These are phyloP conservation scores for Beauveria sp. DNA, from an alignment of 2,329 filamentous ascomycete genomes.

Conservation along the genomic window DNA sequence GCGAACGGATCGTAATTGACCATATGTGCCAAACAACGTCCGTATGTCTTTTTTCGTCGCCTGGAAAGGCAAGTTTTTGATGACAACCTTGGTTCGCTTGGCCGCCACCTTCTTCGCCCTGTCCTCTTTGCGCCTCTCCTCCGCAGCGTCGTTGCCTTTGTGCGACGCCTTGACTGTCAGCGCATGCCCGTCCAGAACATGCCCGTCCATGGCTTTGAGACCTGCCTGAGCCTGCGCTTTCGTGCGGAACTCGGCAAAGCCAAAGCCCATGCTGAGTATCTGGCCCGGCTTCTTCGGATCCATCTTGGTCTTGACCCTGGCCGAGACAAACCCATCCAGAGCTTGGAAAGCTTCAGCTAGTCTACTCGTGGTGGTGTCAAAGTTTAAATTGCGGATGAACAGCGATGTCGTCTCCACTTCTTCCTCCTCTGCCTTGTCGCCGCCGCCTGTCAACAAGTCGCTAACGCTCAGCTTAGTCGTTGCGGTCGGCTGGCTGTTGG, in stretches of 20 bases:
- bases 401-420: conserved; percentile 65
- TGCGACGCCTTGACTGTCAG: conserved; percentile 81
- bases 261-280: conserved; percentile 92
- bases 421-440: conserved; percentile 43
- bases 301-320: conserved; percentile 84
- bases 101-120: conserved; percentile 70
- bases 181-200: conserved; percentile 79
- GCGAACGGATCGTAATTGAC: conserved; percentile 83
- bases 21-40: conserved; percentile 79
- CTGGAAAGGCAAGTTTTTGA: conserved; percentile 98
- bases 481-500: conserved; percentile 31
- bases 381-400: conserved; percentile 92
- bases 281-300: conserved; percentile 88
- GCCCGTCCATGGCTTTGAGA: conserved; percentile 77
- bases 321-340: conserved; percentile 81
- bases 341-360: conserved; percentile 72
- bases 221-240: conserved; percentile 74
- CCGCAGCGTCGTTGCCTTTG: conserved; percentile 77
- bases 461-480: conserved; percentile 58
- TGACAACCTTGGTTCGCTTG: conserved; percentile 82
- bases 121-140: conserved; percentile 78
- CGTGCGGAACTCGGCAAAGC: conserved; percentile 81
- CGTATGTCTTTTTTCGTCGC: conserved; percentile 88
- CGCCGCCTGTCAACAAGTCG: conserved; percentile 56
- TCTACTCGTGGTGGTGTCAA: conserved; percentile 70